Percentiles rank a stretch among this genome's conserved stretches.
Evolutionary conservation across 495 filamentous ascomycete species (phyloP).

Genomic region (Penicillium daleae): DNA sequence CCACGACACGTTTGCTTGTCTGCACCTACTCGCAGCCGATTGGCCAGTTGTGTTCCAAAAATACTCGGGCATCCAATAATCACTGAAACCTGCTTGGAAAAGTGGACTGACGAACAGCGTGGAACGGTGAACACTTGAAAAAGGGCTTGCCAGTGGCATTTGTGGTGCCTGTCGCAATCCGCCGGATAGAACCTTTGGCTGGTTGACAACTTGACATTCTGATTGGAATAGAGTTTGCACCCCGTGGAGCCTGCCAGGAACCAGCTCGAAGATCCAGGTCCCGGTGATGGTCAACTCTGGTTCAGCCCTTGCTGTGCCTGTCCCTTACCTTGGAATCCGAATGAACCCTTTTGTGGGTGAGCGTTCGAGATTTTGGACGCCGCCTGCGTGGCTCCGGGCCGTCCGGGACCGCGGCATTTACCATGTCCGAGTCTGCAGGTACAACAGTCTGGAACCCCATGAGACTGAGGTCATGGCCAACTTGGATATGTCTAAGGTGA

Average conservation of each 20-base stretch:
- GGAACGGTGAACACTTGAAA: not conserved
- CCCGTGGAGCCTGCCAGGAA: conserved; percentile 1
- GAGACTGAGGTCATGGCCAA: not conserved
- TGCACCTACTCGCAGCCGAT: not conserved
- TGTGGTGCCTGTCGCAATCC: conserved; percentile 7
- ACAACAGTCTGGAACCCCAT: no score
- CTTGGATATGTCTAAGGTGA: not conserved
- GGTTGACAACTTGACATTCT: not conserved
- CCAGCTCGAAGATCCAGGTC: not conserved
- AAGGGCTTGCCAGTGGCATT: not conserved
- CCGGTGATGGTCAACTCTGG: not conserved
- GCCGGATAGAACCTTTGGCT: conserved; percentile 6
- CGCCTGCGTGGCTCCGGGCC: not conserved
- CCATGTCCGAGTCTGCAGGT: not conserved
- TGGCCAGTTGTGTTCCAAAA: conserved; percentile 16
- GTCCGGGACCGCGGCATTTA: conserved; percentile 14
- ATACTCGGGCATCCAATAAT: conserved; percentile 16
- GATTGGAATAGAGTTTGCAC: conserved; percentile 6
- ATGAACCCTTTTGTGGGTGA: not conserved
- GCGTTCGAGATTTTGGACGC: not conserved
- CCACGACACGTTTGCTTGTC: conserved; percentile 30
- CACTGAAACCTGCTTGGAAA: not conserved
- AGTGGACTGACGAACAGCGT: not conserved
- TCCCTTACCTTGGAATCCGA: conserved; percentile 2
- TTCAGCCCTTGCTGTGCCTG: conserved; percentile 8